phyloP scores from a whole-genome alignment of 805 yeast genomes.

The Yamadazyma nakazawae region DNA sequence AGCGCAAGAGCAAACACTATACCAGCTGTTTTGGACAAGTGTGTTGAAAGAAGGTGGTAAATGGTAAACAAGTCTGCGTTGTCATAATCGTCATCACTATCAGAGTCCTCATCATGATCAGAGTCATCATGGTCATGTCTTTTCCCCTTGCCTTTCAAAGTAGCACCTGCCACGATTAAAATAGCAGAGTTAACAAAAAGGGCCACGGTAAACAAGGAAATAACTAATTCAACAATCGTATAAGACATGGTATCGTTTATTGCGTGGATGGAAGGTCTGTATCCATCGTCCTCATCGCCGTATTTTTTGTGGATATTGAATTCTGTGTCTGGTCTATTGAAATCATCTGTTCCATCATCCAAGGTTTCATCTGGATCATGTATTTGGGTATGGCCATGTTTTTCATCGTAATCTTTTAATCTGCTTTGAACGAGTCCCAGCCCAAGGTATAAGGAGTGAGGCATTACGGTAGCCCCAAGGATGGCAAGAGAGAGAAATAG shows the following conservation, averaged over 20 bases:
- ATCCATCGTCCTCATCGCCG: constrained; percentile 14
- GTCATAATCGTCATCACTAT: constrained; percentile 26
- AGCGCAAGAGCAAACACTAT: constrained; percentile 84
- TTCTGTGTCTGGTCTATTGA: background rate
- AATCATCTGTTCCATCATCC: background rate
- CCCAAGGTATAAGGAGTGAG: constrained; percentile 82
- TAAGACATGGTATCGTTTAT: constrained; percentile 39
- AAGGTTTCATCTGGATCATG: constrained; percentile 12
- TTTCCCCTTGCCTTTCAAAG: constrained; percentile 45
- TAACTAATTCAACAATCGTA: constrained; percentile 38
- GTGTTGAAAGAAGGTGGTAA: constrained; percentile 63
- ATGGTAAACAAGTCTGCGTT: constrained; percentile 79
- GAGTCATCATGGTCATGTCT: constrained; percentile 1
- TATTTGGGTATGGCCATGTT: constrained; percentile 51
- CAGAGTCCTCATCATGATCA: constrained; percentile 13
- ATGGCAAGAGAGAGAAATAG: constrained; percentile 77
- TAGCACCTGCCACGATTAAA: constrained; percentile 87
- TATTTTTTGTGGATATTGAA: constrained; percentile 3
- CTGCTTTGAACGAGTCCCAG: constrained; percentile 87
- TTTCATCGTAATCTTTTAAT: constrained; percentile 66
- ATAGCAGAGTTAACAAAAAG: constrained; percentile 49
- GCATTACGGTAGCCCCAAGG: constrained; percentile 94
- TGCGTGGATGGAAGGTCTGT: constrained; percentile 41
- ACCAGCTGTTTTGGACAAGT: constrained; percentile 84
- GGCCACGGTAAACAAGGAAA: constrained; percentile 41